phyloP scores from a whole-genome alignment of 495 filamentous ascomycete genomes.

The Neurospora hispaniola region DNA sequence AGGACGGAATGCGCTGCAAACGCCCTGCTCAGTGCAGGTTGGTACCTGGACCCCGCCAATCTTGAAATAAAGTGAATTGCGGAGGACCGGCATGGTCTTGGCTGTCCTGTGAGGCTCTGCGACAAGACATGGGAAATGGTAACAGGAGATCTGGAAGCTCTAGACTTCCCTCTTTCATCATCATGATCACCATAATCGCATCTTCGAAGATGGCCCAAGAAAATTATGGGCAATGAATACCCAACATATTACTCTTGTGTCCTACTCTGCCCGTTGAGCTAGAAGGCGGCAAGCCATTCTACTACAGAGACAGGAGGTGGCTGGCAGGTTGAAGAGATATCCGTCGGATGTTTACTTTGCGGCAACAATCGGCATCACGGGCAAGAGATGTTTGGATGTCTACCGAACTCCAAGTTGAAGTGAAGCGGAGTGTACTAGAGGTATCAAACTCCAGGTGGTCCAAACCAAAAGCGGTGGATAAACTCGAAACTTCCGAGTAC shows the following conservation, averaged over 20 bases:
- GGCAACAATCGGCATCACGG: neutral
- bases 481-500: neutral
- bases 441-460: neutral
- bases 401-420: neutral
- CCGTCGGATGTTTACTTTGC: neutral
- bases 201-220: neutral
- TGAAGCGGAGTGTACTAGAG: neutral
- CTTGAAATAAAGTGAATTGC: neutral
- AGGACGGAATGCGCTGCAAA: neutral
- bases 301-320: neutral
- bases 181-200: neutral
- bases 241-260: neutral
- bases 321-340: neutral
- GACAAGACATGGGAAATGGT: neutral
- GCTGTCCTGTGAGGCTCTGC: constrained; percentile 7
- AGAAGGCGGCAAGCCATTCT: neutral
- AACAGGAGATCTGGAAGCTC: neutral
- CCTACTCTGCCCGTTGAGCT: neutral
- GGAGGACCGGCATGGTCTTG: neutral
- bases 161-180: neutral
- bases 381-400: neutral
- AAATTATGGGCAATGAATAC: neutral
- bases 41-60: neutral
- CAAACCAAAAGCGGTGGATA: neutral
- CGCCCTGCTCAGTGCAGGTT: neutral